Evolutionary conservation across 176 grass and related monocot species (phyloP).

Genomic region (Cenchrus americanus): DNA sequence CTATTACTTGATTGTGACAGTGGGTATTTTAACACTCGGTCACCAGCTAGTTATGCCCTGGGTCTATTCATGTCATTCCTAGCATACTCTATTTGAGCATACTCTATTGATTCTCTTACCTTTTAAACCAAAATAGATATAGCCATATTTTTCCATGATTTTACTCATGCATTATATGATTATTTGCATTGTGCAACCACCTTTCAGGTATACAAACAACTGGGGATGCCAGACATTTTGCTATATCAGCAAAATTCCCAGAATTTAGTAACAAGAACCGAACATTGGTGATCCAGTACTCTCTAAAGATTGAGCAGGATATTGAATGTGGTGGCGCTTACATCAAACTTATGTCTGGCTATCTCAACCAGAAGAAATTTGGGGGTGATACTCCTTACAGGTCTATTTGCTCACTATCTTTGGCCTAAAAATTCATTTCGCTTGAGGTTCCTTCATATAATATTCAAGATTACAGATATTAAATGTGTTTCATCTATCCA

Average conservation of each 20-base stretch:
- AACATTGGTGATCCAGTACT: slow-evolving; percentile 80
- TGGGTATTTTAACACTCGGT: neutral
- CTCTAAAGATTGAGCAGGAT: slow-evolving; percentile 84
- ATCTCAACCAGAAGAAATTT: slow-evolving; percentile 96
- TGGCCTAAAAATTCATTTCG: neutral
- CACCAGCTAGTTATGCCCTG: neutral
- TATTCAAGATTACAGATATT: neutral
- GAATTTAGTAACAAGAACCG: slow-evolving; percentile 81
- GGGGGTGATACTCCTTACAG: slow-evolving; percentile 88
- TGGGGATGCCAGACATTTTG: slow-evolving; percentile 70
- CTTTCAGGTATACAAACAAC: slow-evolving; percentile 75
- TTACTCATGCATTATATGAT: slow-evolving; percentile 1
- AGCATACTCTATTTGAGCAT: neutral
- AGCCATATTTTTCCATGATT: slow-evolving; percentile 1
- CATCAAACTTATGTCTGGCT: slow-evolving; percentile 89
- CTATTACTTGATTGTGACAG: neutral
- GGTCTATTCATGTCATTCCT: neutral
- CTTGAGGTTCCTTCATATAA: neutral
- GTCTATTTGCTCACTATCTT: slow-evolving; percentile 40
- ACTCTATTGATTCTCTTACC: neutral
- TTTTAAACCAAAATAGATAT: neutral
- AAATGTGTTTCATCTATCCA: neutral
- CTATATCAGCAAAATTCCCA: slow-evolving; percentile 83
- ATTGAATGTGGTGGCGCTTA: slow-evolving; percentile 92
- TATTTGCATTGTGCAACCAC: slow-evolving; percentile 21